Conservation (phyloP, 225 moss, liverwort and hornwort genomes). For the Lunularia cruciata region DNA sequence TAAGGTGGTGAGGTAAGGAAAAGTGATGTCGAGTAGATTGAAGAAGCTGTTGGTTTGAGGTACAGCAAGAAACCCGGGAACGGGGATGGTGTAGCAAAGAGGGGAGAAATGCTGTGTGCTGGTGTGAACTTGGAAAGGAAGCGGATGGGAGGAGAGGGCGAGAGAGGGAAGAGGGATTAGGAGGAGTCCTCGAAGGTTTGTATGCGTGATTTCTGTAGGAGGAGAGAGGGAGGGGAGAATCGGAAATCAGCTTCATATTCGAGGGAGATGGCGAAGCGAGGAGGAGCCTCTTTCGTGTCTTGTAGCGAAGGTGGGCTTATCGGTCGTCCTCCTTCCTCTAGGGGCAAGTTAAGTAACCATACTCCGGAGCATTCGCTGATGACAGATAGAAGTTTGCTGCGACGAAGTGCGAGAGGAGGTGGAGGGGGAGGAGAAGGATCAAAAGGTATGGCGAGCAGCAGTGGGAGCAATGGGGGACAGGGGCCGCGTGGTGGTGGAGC, state of each 20-base stretch:
- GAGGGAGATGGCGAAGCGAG: conserved; percentile 17
- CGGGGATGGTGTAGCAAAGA: too few species aligned
- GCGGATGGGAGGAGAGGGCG: too few species aligned
- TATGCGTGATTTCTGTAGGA: too few species aligned
- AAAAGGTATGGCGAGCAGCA: conserved; percentile 38
- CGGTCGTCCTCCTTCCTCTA: conserved; percentile 8
- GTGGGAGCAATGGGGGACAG: conserved; percentile 31
- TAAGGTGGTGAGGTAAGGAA: too few species aligned
- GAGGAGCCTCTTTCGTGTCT: conserved; percentile 16
- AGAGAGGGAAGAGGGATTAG: too few species aligned
- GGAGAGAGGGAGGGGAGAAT: too few species aligned
- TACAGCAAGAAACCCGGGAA: too few species aligned
- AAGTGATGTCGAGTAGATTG: too few species aligned
- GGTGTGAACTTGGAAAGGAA: too few species aligned
- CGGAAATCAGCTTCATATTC: conserved; percentile 19
- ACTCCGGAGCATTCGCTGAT: conserved; percentile 15
- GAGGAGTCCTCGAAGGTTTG: too few species aligned
- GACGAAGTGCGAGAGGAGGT: conserved; percentile 23
- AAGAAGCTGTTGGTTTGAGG: too few species aligned
- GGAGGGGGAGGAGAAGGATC: neutral
- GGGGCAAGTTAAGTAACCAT: conserved; percentile 18
- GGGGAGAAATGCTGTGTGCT: too few species aligned
- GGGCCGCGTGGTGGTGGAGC: neutral
- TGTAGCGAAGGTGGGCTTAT: conserved; percentile 10
- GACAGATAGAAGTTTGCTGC: conserved; percentile 14